Evolutionary conservation across 1,139 yeast genomes (phyloP).

Genomic region (Suhomyces guaymorum): DNA sequence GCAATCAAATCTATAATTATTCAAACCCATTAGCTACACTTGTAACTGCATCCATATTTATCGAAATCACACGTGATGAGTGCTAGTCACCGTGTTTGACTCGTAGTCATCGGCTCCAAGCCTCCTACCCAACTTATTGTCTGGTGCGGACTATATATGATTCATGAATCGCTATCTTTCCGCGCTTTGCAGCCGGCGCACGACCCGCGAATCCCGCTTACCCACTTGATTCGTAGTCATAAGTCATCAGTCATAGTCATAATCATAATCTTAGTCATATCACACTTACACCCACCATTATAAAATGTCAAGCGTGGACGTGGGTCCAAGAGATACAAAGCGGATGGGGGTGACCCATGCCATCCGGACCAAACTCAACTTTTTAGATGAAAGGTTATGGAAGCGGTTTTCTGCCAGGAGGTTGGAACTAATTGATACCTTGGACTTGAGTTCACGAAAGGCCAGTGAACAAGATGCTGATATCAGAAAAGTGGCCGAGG

Average conservation of each 20-base stretch:
- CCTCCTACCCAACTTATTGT: not conserved
- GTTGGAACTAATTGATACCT: constrained; percentile 79
- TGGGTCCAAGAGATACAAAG: constrained; percentile 9
- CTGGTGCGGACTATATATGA: too few relatives aligned
- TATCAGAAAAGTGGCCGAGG: constrained; percentile 73
- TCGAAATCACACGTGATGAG: constrained; percentile 4
- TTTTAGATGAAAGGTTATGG: constrained; percentile 83
- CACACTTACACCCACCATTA: not conserved
- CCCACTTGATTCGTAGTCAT: constrained; percentile 17
- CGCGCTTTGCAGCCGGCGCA: too few relatives aligned
- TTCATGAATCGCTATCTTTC: too few relatives aligned
- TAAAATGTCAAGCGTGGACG: constrained; percentile 10
- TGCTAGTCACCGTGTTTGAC: constrained; percentile 6
- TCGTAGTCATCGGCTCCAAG: not conserved
- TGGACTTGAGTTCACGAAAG: constrained; percentile 73
- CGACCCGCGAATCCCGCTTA: constrained; percentile 1
- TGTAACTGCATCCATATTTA: too few relatives aligned
- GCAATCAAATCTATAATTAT: too few relatives aligned
- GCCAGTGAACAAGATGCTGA: constrained; percentile 91
- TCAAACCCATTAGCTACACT: too few relatives aligned
- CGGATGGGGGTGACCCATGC: constrained; percentile 71
- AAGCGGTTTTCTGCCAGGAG: constrained; percentile 85
- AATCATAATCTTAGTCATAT: constrained; percentile 3
- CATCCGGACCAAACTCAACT: constrained; percentile 71
- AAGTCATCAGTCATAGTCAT: constrained; percentile 13